Base-by-base conservation (phyloP, 139 green algal genomes). In the Ostreobium quekettii region DNA sequence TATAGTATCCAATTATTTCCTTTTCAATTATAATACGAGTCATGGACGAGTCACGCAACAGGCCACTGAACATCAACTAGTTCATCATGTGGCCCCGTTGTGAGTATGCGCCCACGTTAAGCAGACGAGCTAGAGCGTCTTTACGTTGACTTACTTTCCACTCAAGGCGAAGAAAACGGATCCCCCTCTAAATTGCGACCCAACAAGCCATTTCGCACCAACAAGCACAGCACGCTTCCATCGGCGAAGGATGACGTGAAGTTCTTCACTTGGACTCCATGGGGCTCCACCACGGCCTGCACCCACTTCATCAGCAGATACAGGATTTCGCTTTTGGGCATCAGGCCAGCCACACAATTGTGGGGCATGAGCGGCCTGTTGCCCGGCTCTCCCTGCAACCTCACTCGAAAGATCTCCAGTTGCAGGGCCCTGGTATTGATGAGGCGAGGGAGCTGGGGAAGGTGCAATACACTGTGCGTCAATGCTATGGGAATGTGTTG, bases 221-320 rank as follows among this genome's bases (percentile, higher is more conserved):
- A 70, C 36, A 86, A 73, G 69, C 89, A 94, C 19, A 94, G 81
- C 11, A 75, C 82, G 4, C 76, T 68, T 0, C 88, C 89, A 60
- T 95, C 89, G 0, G 71, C 82, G 71, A 95, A 90, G 31, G 66
- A 76, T 8, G 42, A 71, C 3, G 62, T 86, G 71, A 90, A 87
- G 74, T 85, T 78, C 19, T 65, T 33, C 29, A 93, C 75, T 0
- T 24, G 3, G 26, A 87, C 39, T 22, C 78, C 81, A 32, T 86
- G 78, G 11, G 49, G 61, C n/a, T 22, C 53, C 46, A 79, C 82
- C 24, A 90, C 85, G 6, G 83, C 78, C 70, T 85, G 77, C 65
- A 83, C 77, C 89, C 89, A 95, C 28, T 78, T 67, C 61, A 93
- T 67, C 63, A 95, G 78, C 48, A 76, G 33, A 42, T 48, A 15